Conservation (phyloP, 805 yeast species). For the Sugiyamaella lignohabitans region DNA sequence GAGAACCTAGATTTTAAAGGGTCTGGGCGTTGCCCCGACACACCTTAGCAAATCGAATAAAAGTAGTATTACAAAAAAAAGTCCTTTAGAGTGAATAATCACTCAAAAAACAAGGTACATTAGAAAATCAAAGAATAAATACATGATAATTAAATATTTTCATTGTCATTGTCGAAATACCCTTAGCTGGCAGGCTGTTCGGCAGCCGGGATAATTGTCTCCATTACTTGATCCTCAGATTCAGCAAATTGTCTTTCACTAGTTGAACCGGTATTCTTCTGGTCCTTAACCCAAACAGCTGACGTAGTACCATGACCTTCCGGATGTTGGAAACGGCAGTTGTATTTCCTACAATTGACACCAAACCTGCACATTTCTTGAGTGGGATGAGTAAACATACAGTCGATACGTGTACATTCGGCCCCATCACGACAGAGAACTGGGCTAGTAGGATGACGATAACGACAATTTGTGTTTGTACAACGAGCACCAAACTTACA, state of each 20-base stretch:
- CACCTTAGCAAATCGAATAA: too few relatives aligned
- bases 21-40: not conserved
- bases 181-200: not conserved
- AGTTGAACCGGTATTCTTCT: constrained; percentile 34
- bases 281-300: constrained; percentile 13
- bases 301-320: constrained; percentile 30
- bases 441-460: constrained; percentile 73
- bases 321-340: constrained; percentile 75
- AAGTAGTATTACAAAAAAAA: too few relatives aligned
- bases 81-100: too few relatives aligned
- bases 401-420: constrained; percentile 70
- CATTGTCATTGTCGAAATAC: not conserved
- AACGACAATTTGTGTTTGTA: constrained; percentile 70
- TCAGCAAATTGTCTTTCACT: constrained; percentile 69
- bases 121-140: constrained; percentile 1
- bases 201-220: constrained; percentile 10
- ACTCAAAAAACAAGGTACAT: not conserved
- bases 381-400: constrained; percentile 77
- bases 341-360: constrained; percentile 59
- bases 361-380: constrained; percentile 77
- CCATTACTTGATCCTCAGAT: constrained; percentile 16
- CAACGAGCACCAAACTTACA: constrained; percentile 76
- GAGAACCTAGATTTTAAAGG: too few relatives aligned
- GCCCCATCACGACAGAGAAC: constrained; percentile 78
- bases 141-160: not conserved